These are phyloP conservation scores for Dendrocalamus latiflorus DNA, from an alignment of 202 grass and related monocot species.

Conservation along the genomic window DNA sequence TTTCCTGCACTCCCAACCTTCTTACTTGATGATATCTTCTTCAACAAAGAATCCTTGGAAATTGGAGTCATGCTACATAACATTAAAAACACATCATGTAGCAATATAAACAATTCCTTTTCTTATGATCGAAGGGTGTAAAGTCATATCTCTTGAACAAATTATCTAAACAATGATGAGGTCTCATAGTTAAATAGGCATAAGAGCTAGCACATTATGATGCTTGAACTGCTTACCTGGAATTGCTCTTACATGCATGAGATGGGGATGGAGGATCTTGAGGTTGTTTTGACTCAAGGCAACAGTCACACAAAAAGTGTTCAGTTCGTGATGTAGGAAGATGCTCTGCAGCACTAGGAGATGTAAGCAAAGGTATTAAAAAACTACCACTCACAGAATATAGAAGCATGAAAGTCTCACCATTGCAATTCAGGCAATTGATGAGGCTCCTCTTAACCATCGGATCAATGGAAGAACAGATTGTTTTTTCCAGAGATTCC, in stretches of 20 bases:
- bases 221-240: constrained; percentile 35
- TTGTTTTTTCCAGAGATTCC: no score
- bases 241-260: constrained; percentile 24
- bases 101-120: background rate
- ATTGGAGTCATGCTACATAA: constrained; percentile 16
- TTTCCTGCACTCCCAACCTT: constrained; percentile 58
- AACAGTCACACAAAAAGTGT: constrained; percentile 52
- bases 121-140: background rate
- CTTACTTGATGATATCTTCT: constrained; percentile 54
- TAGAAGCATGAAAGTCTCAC: background rate
- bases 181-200: background rate
- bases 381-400: background rate
- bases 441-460: constrained; percentile 30
- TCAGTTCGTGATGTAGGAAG: constrained; percentile 44
- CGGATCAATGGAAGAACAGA: no score
- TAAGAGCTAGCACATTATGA: constrained; percentile 10
- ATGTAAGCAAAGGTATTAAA: constrained; percentile 12
- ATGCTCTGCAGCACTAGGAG: constrained; percentile 39
- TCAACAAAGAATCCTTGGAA: constrained; percentile 39
- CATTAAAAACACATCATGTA: background rate
- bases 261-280: constrained; percentile 28
- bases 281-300: constrained; percentile 50
- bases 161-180: background rate
- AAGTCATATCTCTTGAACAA: background rate
- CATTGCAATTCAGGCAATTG: constrained; percentile 35